A percentile compares a stretch with the other conserved stretches of the same genome.
These are phyloP conservation scores for Dissophora globulifera DNA, from an alignment of 192 early-diverging fungal genomes.

Conservation along the genomic window DNA sequence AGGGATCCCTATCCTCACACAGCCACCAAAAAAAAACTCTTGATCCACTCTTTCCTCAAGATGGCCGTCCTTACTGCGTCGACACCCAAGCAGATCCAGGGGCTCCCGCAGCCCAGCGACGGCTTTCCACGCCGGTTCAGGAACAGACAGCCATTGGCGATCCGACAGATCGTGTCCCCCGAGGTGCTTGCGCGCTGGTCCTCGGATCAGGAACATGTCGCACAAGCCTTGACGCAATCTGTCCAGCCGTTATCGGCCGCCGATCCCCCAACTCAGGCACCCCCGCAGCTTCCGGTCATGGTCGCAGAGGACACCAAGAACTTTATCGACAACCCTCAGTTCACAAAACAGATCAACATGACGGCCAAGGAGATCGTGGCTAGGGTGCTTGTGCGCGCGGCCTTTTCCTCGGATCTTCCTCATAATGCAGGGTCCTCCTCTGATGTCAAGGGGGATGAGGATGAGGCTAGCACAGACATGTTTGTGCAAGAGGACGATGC, in stretches of 20 bases:
- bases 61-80: constrained; percentile 6
- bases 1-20: too few species aligned
- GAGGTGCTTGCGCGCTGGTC: constrained; percentile 27
- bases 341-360: constrained; percentile 38
- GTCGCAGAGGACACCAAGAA: constrained; percentile 55
- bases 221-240: constrained; percentile 15
- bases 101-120: constrained; percentile 15
- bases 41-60: not conserved
- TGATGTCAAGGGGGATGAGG: not conserved
- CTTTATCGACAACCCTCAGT: constrained; percentile 57
- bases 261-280: not conserved
- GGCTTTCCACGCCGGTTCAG: constrained; percentile 41
- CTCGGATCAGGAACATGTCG: constrained; percentile 26
- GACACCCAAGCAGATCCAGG: constrained; percentile 1
- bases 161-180: constrained; percentile 34
- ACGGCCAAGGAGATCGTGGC: constrained; percentile 30
- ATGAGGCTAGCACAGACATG: not conserved
- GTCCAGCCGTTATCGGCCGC: not conserved
- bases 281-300: constrained; percentile 36
- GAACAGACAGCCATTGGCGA: constrained; percentile 25
- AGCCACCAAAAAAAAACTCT: too few species aligned
- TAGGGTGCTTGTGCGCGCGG: constrained; percentile 8
- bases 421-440: constrained; percentile 4
- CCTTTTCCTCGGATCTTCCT: not conserved
- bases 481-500: not conserved